Evolutionary conservation across 2,329 filamentous ascomycete genomes (phyloP), one percentile per base, ranked within the genome.

Genomic region (Teratosphaeria zuluensis): DNA sequence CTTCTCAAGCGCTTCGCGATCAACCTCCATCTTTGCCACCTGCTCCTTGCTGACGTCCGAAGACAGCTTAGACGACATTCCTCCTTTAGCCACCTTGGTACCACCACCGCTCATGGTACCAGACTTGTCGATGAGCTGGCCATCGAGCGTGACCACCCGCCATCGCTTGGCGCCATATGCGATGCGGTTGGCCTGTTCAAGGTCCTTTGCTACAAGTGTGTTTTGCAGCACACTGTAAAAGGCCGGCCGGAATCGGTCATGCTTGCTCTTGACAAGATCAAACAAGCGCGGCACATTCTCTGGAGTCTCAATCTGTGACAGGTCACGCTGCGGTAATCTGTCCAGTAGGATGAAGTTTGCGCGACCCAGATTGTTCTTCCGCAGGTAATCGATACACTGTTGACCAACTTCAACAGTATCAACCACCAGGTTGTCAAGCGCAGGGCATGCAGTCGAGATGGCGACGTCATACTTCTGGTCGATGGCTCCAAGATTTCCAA

Each of bases 91-190:
- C 58, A 94, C 89, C 16, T 89, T 89, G 53, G 84, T 92, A 58
- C 94, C 94, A 80, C 94, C 94, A 78, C 94, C 94, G 59, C 90
- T 96, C 94, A 99, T 97, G 38, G 94, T 97, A 80, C 94, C 94
- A 0, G 92, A 96, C 72, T 95, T 95, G 76, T 99, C 94, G 65
- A 99, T 97, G 56, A 99, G 81, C 73, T 96, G 92, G 54, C 94
- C 94, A 61, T 92, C 90, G 1, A 99, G 82, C 0, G 94, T 99
- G 48, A 99, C 94, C 2, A 99, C 94, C 64, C 94, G 86, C 94
- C 94, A 99, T 73, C 94, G 81, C 77, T 86, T 89, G 53, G 89
- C 89, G 51, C 94, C 92, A 68, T 97, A 99, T 7, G 94, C 94
- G 64, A 99, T 96, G 53, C 94, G 86, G 74, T 97, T 96, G 1